Base-by-base conservation (phyloP, 805 yeast genomes). In the Myxozyma kluyveri region DNA sequence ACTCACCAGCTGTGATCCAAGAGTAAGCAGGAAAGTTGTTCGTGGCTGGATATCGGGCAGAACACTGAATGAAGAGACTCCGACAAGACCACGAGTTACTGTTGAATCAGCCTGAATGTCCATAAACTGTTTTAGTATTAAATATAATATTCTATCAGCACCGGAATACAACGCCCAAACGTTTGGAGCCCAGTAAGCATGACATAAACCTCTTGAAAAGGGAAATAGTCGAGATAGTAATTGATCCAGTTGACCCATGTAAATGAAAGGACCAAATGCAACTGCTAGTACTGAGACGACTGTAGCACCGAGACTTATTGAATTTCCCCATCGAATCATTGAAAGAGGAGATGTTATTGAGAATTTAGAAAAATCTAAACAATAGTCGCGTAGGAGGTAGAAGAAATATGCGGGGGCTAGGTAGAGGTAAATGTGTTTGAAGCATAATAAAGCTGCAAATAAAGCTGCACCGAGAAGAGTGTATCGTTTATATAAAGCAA, bases 161-260 rank as follows among this genome's bases (percentile, higher is more conserved):
- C 87, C 84, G 1, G 97, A 86, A 69, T 93, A 93, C 7, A 91
- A 62, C 0, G 99, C 96, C 99, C 99, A 93, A 42, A 89, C 73
- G 64, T 93, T 93, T 14, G 99, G 98, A 0, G 99, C 98, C 98
- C 99, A 93, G 70, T 93, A 93, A 0, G 98, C 96, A 69, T 93
- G 99, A 3, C 97, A 93, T 33, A 93, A 75, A 1, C 98, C 98
- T 66, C 98, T 76, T 45, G 95, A 84, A 66, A 91, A 91, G 4
- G 99, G 99, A 70, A 93, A 93, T 29, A 93, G 70, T 42, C 99
- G 75, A 3, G 71, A 65, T 6, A 88, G 43, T 17, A 93, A 69
- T 56, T 87, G 80, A 0, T 86, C 83, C 44, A 86, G 63, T 31
- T 82, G 86, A 1, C 75, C 74, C 60, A 79, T 73, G 61, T 78